Evolutionary conservation across 192 early-diverging fungal genomes (phyloP), one percentile per base, ranked within the genome.

Genomic region (Cladochytrium replicatum): DNA sequence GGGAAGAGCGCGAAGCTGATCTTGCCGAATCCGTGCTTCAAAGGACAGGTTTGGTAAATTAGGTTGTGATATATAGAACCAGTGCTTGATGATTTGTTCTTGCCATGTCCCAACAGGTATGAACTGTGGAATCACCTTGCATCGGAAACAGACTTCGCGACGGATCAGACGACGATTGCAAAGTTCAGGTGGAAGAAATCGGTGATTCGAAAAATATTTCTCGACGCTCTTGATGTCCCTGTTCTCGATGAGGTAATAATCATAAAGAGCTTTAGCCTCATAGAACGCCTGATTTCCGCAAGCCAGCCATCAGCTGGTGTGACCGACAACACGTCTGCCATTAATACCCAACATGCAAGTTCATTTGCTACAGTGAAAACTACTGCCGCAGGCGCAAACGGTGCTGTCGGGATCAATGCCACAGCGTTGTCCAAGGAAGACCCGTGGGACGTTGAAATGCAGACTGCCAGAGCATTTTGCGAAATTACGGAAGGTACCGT

Each of bases 151-250:
- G 32, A 54, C 24, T 70, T 68, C 40, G 48, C 60, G 11, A n/a
- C n/a, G n/a, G n/a, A n/a, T n/a, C 63, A 67, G 11, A 47, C 32
- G 11, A 26, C 49, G 11, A 29, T 39, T 4, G 39, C 43, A 21
- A 60, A 57, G 19, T 76, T 77, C 43, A 46, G 71, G 24, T 77
- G 75, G 75, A 61, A 64, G 17, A 55, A 56, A 38, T 67, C 60
- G 5, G 25, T 22, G 9, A 62, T 66, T 19, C 42, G 67, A 1
- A 56, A 25, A 4, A 46, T 48, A 29, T 71, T 67, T 39, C 43
- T 74, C 25, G 38, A 54, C 4, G 51, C 63, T 15, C 45, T 68
- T 5, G 58, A 54, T 31, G 54, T 70, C 32, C 8, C 29, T 6
- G 39, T 67, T 28, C 32, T 28, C 7, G 63, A 66, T 32, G 55